phyloP scores from a whole-genome alignment of 2,329 filamentous ascomycete species.

The Dendryphion nanum region DNA sequence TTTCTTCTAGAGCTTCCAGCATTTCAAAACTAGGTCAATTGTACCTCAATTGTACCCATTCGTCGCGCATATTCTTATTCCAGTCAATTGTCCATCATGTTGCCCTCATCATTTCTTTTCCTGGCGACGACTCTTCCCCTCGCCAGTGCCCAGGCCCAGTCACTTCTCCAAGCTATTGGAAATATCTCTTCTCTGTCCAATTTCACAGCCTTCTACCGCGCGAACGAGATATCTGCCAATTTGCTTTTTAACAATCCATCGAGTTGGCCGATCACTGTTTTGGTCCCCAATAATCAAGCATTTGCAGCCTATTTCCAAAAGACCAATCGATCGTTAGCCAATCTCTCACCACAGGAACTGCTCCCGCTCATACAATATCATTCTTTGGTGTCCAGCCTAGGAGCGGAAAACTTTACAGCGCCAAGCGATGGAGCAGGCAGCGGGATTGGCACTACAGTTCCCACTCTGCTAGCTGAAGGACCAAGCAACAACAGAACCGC shows the following conservation, averaged over 20 bases:
- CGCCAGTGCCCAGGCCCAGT: constrained; percentile 5
- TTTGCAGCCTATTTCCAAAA: constrained; percentile 13
- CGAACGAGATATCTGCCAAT: constrained; percentile 15
- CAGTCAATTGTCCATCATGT: constrained; percentile 1
- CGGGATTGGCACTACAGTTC: constrained; percentile 12
- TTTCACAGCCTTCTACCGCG: constrained; percentile 19
- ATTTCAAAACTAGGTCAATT: too few species aligned
- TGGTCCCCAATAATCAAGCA: constrained; percentile 19
- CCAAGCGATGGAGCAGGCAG: constrained; percentile 4
- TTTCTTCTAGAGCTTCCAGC: background rate
- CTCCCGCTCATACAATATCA: constrained; percentile 19
- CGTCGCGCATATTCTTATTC: too few species aligned
- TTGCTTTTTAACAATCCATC: constrained; percentile 14
- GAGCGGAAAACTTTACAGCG: constrained; percentile 13
- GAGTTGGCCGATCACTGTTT: constrained; percentile 19
- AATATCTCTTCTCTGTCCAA: constrained; percentile 17
- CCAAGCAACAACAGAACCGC: constrained; percentile 16
- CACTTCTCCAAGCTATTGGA: constrained; percentile 14
- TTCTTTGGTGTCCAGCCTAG: constrained; percentile 14
- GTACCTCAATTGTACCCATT: too few species aligned
- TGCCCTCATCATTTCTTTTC: background rate
- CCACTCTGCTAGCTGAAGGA: constrained; percentile 13
- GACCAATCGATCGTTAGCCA: constrained; percentile 8
- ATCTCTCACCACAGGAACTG: constrained; percentile 8
- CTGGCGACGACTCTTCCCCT: background rate